Percentiles rank a stretch among this genome's conserved stretches.
Evolutionary conservation across 257 asterid species (phyloP).

Genomic region (Schizonepeta tenuifolia): DNA sequence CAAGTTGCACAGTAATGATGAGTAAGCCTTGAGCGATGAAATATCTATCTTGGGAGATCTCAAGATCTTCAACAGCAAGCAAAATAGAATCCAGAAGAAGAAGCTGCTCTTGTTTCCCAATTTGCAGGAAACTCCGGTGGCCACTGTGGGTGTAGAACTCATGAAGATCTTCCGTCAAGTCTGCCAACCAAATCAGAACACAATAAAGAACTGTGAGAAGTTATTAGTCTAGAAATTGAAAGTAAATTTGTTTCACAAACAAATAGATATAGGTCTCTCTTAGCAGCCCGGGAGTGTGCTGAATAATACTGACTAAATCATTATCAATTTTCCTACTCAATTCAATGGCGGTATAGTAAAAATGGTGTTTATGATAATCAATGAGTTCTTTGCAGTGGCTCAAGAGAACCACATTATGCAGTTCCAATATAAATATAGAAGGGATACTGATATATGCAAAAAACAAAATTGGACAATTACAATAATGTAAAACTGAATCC

Average conservation of each 20-base stretch:
- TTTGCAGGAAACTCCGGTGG: conserved; percentile 46
- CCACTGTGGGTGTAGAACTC: conserved; percentile 41
- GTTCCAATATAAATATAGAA: too few relatives aligned
- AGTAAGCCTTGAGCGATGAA: conserved; percentile 29
- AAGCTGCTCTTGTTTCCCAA: conserved; percentile 60
- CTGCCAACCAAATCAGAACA: conserved; percentile 30
- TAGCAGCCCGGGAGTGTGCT: background rate
- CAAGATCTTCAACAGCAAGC: conserved; percentile 46
- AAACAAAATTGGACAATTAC: background rate
- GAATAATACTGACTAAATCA: background rate
- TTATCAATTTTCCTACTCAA: conserved; percentile 6
- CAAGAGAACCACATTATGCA: background rate
- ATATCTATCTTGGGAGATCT: conserved; percentile 33
- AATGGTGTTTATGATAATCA: background rate
- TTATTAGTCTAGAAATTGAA: conserved; percentile 10
- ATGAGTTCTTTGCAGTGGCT: background rate
- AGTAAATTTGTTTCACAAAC: background rate
- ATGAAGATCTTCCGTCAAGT: conserved; percentile 33
- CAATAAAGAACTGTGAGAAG: conserved; percentile 6
- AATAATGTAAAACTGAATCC: background rate
- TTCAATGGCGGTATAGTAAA: background rate
- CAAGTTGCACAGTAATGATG: conserved; percentile 30
- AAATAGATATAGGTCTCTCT: conserved; percentile 1
- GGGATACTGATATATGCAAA: too few relatives aligned
- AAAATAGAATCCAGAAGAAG: conserved; percentile 61